Evolutionary conservation across 306 rosid species (phyloP).

Genomic region (Sesbania bispinosa): DNA sequence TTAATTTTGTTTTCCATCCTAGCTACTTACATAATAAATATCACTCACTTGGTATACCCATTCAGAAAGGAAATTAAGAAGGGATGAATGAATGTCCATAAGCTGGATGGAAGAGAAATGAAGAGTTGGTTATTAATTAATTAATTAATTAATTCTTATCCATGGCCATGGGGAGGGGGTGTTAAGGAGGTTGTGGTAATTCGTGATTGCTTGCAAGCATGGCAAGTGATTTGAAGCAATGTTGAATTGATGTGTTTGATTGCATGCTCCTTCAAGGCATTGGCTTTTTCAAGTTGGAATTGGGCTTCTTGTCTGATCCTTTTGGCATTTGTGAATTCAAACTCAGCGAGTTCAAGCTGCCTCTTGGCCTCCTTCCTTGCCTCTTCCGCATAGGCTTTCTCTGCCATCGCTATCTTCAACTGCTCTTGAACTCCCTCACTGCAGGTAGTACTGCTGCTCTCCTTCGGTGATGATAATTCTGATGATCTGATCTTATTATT

Average conservation of each 20-base stretch:
- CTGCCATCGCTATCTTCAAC: constrained; percentile 73
- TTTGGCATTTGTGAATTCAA: constrained; percentile 79
- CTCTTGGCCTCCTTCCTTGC: constrained; percentile 75
- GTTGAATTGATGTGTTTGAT: constrained; percentile 72
- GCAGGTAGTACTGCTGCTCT: constrained; percentile 37
- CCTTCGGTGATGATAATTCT: too few species aligned
- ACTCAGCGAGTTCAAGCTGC: constrained; percentile 77
- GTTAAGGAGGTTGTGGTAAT: too few species aligned
- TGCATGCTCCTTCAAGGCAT: constrained; percentile 67
- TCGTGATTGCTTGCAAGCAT: constrained; percentile 70
- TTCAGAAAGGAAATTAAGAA: constrained; percentile 47
- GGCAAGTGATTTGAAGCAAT: constrained; percentile 90
- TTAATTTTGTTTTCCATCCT: constrained; percentile 20
- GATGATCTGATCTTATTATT: too few species aligned
- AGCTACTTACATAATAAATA: constrained; percentile 35
- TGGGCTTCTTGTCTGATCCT: constrained; percentile 83
- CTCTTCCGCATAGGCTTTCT: constrained; percentile 77
- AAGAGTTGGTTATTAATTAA: too few species aligned
- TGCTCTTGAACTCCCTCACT: constrained; percentile 47
- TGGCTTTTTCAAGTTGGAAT: constrained; percentile 71
- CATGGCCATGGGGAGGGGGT: too few species aligned
- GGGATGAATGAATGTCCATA: too few species aligned
- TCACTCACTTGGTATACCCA: constrained; percentile 45
- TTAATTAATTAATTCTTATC: too few species aligned
- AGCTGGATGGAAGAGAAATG: too few species aligned